Evolutionary conservation across 495 filamentous ascomycete genomes (phyloP).

Genomic region (Coniosporium apollinis): DNA sequence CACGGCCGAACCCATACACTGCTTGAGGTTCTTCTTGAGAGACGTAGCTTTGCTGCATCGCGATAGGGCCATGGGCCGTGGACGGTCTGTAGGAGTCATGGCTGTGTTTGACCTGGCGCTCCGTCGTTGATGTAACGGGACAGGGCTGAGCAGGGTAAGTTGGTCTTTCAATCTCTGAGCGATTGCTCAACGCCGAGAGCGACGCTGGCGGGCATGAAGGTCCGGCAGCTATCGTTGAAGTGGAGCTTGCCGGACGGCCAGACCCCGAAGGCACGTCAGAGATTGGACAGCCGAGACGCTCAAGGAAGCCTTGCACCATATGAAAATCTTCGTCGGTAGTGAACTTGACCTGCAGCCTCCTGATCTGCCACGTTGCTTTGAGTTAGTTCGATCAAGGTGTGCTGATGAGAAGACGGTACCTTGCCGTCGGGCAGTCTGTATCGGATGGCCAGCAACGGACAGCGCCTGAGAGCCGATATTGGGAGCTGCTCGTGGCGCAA

Average conservation of each 20-base stretch:
- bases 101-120: not conserved
- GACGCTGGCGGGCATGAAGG: not conserved
- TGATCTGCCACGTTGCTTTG: constrained; percentile 17
- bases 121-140: not conserved
- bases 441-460: constrained; percentile 13
- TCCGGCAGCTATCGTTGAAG: too few species aligned
- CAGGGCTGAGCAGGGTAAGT: not conserved
- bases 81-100: not conserved
- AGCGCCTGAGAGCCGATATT: constrained; percentile 8
- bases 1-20: too few species aligned
- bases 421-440: constrained; percentile 10
- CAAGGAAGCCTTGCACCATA: constrained; percentile 16
- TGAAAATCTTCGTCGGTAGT: constrained; percentile 21
- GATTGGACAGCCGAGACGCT: constrained; percentile 18
- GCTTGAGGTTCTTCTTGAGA: too few species aligned
- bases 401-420: constrained; percentile 2
- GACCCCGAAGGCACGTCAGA: constrained; percentile 1
- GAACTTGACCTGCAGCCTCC: constrained; percentile 31
- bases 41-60: too few species aligned
- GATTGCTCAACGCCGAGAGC: not conserved
- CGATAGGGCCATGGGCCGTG: too few species aligned
- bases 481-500: constrained; percentile 12
- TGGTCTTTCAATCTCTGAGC: not conserved
- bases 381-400: not conserved
- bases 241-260: not conserved